Percentiles rank a stretch among this genome's conserved stretches.
phyloP scores from a whole-genome alignment of 2,329 filamentous ascomycete genomes.

The Aspergillus pseudoterreus region DNA sequence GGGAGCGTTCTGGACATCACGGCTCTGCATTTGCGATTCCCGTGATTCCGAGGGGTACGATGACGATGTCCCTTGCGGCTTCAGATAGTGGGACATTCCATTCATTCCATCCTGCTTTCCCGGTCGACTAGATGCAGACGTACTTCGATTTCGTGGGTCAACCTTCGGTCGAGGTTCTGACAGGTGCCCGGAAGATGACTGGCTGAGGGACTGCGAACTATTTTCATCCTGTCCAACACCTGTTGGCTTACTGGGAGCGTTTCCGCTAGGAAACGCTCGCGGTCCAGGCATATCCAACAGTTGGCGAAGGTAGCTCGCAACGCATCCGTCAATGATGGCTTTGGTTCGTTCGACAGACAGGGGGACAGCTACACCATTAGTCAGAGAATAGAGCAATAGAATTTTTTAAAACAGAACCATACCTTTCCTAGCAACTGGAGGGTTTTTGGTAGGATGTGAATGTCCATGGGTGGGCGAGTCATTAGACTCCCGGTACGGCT shows the following conservation, averaged over 20 bases:
- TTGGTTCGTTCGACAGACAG: constrained; percentile 61
- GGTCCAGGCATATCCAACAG: constrained; percentile 29
- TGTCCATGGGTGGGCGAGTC: constrained; percentile 13
- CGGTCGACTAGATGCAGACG: constrained; percentile 22
- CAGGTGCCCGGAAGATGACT: constrained; percentile 13
- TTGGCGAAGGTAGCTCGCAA: constrained; percentile 49
- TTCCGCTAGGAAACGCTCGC: constrained; percentile 17
- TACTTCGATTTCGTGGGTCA: constrained; percentile 23
- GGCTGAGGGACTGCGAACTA: constrained; percentile 4
- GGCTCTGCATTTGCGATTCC: constrained; percentile 18
- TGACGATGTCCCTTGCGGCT: constrained; percentile 9
- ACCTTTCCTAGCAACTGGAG: constrained; percentile 22
- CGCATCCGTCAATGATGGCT: constrained; percentile 54
- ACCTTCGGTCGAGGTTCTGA: constrained; percentile 12
- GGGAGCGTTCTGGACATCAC: constrained; percentile 24
- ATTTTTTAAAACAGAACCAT: constrained; percentile 7
- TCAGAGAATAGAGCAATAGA: background rate
- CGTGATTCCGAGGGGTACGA: constrained; percentile 16
- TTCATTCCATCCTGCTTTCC: constrained; percentile 13
- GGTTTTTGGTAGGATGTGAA: constrained; percentile 18
- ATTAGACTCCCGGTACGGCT: constrained; percentile 36
- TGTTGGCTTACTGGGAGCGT: constrained; percentile 5
- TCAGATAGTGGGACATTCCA: constrained; percentile 15
- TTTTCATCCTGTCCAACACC: constrained; percentile 12
- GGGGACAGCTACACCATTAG: constrained; percentile 34